Conservation (phyloP, 2,329 filamentous ascomycete genomes). For the Colletotrichum australisinense region DNA sequence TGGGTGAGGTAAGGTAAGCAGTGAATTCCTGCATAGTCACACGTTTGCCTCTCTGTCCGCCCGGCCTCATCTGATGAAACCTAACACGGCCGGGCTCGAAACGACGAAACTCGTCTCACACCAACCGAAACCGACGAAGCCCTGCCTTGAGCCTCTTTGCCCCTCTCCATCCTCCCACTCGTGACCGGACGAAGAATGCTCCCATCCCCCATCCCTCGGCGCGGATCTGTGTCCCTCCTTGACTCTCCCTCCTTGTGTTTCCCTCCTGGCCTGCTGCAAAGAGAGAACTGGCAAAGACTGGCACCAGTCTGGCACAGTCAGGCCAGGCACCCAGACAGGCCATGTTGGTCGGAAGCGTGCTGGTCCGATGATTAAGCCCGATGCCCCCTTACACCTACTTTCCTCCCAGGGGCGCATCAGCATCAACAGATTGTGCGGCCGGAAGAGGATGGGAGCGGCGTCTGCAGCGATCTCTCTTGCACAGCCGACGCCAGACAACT, state of each 20-base stretch:
- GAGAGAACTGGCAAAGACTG: not conserved
- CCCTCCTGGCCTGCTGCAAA: not conserved
- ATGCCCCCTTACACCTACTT: conserved; percentile 28
- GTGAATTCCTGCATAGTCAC: not conserved
- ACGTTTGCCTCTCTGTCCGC: not conserved
- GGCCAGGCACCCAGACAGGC: not conserved
- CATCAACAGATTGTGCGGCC: conserved; percentile 25
- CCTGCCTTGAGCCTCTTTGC: not conserved
- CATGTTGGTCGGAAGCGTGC: conserved; percentile 10
- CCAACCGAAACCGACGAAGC: conserved; percentile 17
- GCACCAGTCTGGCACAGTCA: not conserved
- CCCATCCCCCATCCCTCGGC: not conserved
- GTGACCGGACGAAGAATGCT: not conserved
- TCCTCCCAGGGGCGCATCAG: conserved; percentile 1
- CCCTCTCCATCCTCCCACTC: not conserved
- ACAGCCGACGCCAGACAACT: not conserved
- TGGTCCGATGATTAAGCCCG: conserved; percentile 29
- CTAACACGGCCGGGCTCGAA: conserved; percentile 22
- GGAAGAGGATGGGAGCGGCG: conserved; percentile 25
- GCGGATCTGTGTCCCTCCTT: not conserved
- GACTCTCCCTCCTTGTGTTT: not conserved
- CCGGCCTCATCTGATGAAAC: conserved; percentile 31
- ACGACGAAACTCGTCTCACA: conserved; percentile 32
- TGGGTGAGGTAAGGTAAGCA: not conserved
- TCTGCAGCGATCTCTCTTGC: conserved; percentile 11